Percentiles rank a stretch among this genome's conserved stretches.
These are phyloP conservation scores for Plantago ovata DNA, from an alignment of 257 asterid genomes.

Conservation along the genomic window DNA sequence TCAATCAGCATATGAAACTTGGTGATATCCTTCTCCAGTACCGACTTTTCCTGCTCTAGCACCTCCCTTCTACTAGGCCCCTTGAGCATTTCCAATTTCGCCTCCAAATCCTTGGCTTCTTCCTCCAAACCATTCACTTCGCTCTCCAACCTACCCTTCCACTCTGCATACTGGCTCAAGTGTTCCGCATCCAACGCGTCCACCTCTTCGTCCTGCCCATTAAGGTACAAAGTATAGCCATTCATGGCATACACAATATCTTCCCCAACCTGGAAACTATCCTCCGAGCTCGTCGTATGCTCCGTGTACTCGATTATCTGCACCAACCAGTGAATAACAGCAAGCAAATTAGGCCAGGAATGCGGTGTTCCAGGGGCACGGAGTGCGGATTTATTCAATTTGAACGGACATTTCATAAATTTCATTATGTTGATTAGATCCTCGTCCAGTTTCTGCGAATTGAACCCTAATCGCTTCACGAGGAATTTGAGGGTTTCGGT, in stretches of 20 bases:
- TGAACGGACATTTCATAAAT: conserved; percentile 61
- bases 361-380: conserved; percentile 92
- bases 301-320: conserved; percentile 58
- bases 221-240: conserved; percentile 50
- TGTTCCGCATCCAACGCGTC: conserved; percentile 23
- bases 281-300: conserved; percentile 22
- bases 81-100: conserved; percentile 48
- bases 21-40: conserved; percentile 62
- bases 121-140: conserved; percentile 34
- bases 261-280: conserved; percentile 36
- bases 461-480: conserved; percentile 51
- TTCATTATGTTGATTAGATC: conserved; percentile 46
- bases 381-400: conserved; percentile 72
- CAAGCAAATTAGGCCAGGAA: conserved; percentile 70
- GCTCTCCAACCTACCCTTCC: conserved; percentile 52
- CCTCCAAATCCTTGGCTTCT: conserved; percentile 41
- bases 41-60: conserved; percentile 65
- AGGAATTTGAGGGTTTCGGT: conserved; percentile 67
- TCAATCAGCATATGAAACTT: conserved; percentile 68
- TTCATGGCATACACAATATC: conserved; percentile 40
- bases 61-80: conserved; percentile 61
- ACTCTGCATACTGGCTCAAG: conserved; percentile 3
- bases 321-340: conserved; percentile 80
- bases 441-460: conserved; percentile 53
- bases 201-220: conserved; percentile 60